These are phyloP conservation scores for Cladorrhinum samala DNA, from an alignment of 495 filamentous ascomycete genomes.

Conservation along the genomic window DNA sequence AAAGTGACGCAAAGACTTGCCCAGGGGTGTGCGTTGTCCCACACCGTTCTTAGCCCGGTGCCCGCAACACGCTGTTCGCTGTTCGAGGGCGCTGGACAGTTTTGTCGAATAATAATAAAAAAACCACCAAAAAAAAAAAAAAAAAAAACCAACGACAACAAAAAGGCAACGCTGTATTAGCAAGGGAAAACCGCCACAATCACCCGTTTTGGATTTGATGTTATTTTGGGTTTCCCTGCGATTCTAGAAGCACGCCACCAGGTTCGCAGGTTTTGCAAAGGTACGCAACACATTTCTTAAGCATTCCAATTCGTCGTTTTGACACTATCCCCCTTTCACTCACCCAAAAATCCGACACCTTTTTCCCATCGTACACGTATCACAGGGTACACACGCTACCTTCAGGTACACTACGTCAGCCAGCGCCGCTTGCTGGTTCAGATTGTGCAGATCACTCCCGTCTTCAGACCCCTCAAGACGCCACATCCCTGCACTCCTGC, in stretches of 20 bases:
- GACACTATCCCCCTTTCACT: background rate
- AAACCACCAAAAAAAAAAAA: background rate
- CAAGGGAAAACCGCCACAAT: background rate
- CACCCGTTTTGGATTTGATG: background rate
- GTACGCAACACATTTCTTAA: background rate
- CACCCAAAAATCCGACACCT: no score
- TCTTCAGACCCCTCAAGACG: background rate
- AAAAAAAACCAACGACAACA: background rate
- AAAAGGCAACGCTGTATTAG: background rate
- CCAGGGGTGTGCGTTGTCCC: background rate
- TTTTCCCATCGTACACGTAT: background rate
- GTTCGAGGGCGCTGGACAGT: background rate
- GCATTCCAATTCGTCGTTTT: background rate
- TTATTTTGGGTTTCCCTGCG: background rate
- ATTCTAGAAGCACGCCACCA: background rate
- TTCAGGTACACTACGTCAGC: constrained; percentile 1
- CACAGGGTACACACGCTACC: background rate
- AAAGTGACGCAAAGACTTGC: constrained; percentile 3
- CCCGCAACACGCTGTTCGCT: background rate
- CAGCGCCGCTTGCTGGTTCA: constrained; percentile 13
- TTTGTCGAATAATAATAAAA: background rate
- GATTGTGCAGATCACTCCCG: constrained; percentile 19
- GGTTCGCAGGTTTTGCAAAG: background rate
- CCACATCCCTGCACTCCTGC: constrained; percentile 8
- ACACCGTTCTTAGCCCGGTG: background rate